phyloP scores from a whole-genome alignment of 2,329 filamentous ascomycete species.

The Penicillium griseofulvum region DNA sequence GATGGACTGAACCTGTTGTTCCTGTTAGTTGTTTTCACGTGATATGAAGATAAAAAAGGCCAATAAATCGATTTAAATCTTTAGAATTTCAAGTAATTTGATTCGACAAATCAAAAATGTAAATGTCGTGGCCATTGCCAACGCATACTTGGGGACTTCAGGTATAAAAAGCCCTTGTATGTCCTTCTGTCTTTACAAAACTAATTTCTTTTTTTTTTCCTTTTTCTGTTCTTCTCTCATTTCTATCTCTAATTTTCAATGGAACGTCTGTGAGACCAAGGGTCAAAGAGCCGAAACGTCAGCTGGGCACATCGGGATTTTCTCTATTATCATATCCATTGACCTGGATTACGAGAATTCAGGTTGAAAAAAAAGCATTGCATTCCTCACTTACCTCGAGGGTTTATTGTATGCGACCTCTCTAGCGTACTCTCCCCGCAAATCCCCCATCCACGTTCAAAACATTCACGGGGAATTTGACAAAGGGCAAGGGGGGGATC shows the following conservation, averaged over 20 bases:
- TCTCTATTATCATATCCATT: not conserved
- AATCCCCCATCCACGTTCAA: not conserved
- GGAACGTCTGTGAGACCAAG: slow-evolving; percentile 11
- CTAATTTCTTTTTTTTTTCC: not conserved
- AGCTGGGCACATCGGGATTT: slow-evolving; percentile 9
- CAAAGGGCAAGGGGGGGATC: slow-evolving; percentile 9
- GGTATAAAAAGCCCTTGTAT: not conserved
- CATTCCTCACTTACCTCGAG: not conserved
- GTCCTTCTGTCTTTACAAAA: not conserved
- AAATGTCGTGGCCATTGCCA: slow-evolving; percentile 6
- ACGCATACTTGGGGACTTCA: not conserved
- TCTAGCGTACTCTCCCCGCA: not conserved
- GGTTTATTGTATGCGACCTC: not conserved
- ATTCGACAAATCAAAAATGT: not conserved
- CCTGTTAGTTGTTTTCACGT: slow-evolving; percentile 3
- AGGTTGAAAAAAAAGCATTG: not conserved
- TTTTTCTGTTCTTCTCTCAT: not conserved
- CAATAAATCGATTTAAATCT: not conserved
- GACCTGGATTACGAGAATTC: not conserved
- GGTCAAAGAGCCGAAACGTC: slow-evolving; percentile 11
- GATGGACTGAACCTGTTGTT: not conserved
- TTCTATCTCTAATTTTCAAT: not conserved
- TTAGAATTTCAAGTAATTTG: not conserved
- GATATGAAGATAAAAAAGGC: not conserved
- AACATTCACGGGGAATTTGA: slow-evolving; percentile 3